Evolutionary conservation across 495 filamentous ascomycete genomes (phyloP).

Genomic region (Podospora comata): DNA sequence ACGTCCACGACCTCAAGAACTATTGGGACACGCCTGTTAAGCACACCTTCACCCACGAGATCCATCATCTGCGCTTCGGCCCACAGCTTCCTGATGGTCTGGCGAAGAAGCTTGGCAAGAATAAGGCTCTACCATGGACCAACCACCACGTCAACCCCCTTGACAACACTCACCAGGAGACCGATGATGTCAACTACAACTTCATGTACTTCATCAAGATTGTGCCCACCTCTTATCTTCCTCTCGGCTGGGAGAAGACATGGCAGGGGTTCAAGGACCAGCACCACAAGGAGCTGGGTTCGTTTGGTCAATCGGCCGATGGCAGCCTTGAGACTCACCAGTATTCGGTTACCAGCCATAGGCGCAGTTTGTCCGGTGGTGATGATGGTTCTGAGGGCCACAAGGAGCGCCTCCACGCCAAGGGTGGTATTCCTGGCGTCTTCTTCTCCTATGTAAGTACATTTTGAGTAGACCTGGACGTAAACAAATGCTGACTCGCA

Average conservation of each 20-base stretch:
- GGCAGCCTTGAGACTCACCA: constrained; percentile 96
- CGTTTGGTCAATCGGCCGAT: constrained; percentile 57
- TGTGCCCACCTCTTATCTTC: constrained; percentile 89
- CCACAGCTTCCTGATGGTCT: constrained; percentile 80
- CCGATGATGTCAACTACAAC: constrained; percentile 80
- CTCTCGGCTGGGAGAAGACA: constrained; percentile 68
- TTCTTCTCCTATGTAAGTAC: constrained; percentile 90
- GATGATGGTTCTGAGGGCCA: constrained; percentile 81
- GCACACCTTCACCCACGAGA: constrained; percentile 87
- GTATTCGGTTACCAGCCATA: constrained; percentile 94
- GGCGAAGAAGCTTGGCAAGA: constrained; percentile 54
- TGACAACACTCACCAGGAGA: constrained; percentile 74
- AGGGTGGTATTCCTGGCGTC: constrained; percentile 91
- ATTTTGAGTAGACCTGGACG: background rate
- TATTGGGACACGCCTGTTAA: constrained; percentile 69
- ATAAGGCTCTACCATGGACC: constrained; percentile 63
- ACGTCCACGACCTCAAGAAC: constrained; percentile 94
- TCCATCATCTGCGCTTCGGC: constrained; percentile 89
- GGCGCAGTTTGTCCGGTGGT: constrained; percentile 77
- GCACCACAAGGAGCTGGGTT: constrained; percentile 56
- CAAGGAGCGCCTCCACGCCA: constrained; percentile 81
- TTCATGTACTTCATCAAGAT: constrained; percentile 99
- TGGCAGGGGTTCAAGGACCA: constrained; percentile 30
- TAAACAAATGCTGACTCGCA: constrained; percentile 5
- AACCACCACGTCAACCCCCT: constrained; percentile 91